These are phyloP conservation scores for Leptographium wingfieldii DNA, from an alignment of 2,329 filamentous ascomycete genomes.

Conservation along the genomic window DNA sequence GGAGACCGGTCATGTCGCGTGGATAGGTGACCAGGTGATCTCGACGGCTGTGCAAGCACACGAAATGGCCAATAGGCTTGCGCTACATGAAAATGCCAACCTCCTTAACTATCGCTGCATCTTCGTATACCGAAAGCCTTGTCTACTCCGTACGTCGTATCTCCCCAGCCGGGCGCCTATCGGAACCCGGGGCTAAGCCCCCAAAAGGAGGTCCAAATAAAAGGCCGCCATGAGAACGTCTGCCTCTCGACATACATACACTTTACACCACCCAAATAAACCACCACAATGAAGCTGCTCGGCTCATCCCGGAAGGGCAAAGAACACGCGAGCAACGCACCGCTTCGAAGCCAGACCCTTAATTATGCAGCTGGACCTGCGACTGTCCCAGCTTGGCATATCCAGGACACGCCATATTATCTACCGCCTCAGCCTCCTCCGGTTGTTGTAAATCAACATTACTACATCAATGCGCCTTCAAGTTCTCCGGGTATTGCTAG, in stretches of 20 bases:
- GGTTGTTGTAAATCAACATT: constrained; percentile 40
- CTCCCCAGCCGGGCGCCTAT: background rate
- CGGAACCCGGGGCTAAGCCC: background rate
- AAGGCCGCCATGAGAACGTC: background rate
- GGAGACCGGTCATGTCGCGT: background rate
- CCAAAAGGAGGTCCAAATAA: background rate
- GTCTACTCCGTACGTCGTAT: background rate
- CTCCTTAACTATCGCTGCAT: background rate
- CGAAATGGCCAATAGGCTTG: background rate
- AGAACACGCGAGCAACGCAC: background rate
- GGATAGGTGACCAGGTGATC: no score
- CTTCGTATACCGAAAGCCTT: background rate
- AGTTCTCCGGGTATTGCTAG: constrained; percentile 11
- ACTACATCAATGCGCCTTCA: constrained; percentile 24
- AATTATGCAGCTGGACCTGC: background rate
- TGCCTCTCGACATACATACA: background rate
- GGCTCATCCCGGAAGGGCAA: constrained; percentile 2
- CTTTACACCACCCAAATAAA: background rate
- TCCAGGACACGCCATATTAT: background rate
- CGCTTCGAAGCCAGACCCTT: background rate
- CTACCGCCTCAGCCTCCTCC: constrained; percentile 17
- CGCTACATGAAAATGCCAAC: background rate
- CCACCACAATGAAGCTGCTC: constrained; percentile 5
- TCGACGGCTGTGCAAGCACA: background rate
- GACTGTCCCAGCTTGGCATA: background rate